These are phyloP conservation scores for Fusarium coicis DNA, from an alignment of 2,329 filamentous ascomycete genomes.

Conservation along the genomic window DNA sequence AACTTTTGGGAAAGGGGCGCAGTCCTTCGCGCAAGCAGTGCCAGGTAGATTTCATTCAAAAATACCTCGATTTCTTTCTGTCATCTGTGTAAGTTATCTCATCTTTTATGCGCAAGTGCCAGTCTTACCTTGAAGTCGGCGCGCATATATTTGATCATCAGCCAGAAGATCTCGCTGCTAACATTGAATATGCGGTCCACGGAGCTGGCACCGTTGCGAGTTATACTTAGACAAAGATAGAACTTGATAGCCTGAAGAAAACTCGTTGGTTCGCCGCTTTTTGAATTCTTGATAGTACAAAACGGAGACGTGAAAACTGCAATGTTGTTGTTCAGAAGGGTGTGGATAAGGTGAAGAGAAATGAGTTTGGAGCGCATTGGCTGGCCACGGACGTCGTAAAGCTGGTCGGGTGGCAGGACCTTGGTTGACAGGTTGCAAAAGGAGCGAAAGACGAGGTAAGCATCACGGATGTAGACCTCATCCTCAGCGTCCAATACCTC, in stretches of 20 bases:
- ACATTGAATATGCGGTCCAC: slow-evolving; percentile 94
- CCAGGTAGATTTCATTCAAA: slow-evolving; percentile 95
- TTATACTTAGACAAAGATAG: slow-evolving; percentile 94
- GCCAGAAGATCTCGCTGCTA: slow-evolving; percentile 96
- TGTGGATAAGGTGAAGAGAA: slow-evolving; percentile 94
- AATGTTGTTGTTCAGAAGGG: slow-evolving; percentile 93
- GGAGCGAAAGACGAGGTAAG: slow-evolving; percentile 95
- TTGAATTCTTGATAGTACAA: slow-evolving; percentile 92
- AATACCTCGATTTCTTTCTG: slow-evolving; percentile 98
- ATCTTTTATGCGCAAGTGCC: not conserved
- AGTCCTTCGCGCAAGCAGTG: slow-evolving; percentile 87
- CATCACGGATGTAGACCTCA: slow-evolving; percentile 96
- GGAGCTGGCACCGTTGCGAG: slow-evolving; percentile 93
- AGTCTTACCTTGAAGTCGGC: slow-evolving; percentile 84
- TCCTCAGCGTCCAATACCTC: slow-evolving; percentile 79
- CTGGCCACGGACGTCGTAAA: slow-evolving; percentile 91
- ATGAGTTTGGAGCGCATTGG: slow-evolving; percentile 98
- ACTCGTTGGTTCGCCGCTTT: slow-evolving; percentile 85
- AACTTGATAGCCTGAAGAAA: slow-evolving; percentile 97
- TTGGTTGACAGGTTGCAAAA: slow-evolving; percentile 99
- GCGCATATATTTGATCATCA: slow-evolving; percentile 94
- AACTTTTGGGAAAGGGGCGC: slow-evolving; percentile 92
- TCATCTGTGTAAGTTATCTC: slow-evolving; percentile 41
- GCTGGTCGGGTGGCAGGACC: slow-evolving; percentile 85
- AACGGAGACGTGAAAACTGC: slow-evolving; percentile 89